Percentiles rank a stretch among this genome's conserved stretches.
phyloP scores from a whole-genome alignment of 2,329 filamentous ascomycete genomes.

The Teratosphaeria destructans region DNA sequence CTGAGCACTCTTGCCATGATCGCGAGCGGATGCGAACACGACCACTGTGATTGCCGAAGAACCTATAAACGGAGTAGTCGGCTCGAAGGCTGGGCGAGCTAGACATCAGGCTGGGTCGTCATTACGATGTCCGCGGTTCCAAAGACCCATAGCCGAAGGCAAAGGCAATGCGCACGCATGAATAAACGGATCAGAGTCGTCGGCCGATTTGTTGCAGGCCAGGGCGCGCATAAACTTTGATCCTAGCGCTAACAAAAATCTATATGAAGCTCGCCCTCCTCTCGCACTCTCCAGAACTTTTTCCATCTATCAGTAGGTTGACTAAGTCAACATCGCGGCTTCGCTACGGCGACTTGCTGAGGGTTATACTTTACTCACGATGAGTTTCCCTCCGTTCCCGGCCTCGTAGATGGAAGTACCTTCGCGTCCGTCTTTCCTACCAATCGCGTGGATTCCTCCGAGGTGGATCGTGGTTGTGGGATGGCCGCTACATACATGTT shows the following conservation, averaged over 20 bases:
- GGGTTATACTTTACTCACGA: slow-evolving; percentile 11
- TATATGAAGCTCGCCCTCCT: background rate
- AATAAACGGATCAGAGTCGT: background rate
- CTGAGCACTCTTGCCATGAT: background rate
- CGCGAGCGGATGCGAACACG: background rate
- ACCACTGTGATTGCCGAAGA: background rate
- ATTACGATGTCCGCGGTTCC: background rate
- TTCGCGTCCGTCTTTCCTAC: slow-evolving; percentile 15
- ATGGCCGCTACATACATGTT: slow-evolving; percentile 13
- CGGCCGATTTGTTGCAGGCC: background rate
- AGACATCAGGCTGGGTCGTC: background rate
- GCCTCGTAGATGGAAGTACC: slow-evolving; percentile 13
- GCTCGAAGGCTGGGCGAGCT: background rate
- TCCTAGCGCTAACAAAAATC: background rate
- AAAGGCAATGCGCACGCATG: too few relatives aligned
- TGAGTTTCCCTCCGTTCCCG: slow-evolving; percentile 19
- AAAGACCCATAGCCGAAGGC: background rate
- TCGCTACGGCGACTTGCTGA: slow-evolving; percentile 17
- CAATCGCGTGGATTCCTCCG: slow-evolving; percentile 11
- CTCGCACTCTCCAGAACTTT: background rate
- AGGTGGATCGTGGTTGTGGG: slow-evolving; percentile 16
- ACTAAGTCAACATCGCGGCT: slow-evolving; percentile 15
- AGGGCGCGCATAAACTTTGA: too few relatives aligned
- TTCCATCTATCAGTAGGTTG: slow-evolving; percentile 13
- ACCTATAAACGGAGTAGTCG: too few relatives aligned